Evolutionary conservation across 768 basidiomycete species (phyloP), one percentile per base, ranked within the genome.

Genomic region (Boletus patriciae): DNA sequence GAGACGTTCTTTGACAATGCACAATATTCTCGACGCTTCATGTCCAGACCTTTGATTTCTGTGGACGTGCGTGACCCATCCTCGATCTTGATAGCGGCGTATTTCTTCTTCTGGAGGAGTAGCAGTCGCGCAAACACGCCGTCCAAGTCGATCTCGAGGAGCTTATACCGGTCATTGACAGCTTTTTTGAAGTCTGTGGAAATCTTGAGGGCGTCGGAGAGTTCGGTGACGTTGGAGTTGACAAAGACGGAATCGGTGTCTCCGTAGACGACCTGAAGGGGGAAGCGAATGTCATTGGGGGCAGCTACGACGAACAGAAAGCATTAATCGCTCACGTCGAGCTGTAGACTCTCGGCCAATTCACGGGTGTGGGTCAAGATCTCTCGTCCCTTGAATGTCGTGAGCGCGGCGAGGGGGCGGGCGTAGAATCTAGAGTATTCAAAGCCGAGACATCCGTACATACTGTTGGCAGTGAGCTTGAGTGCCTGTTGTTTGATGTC

Each of bases 361-460:
- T 97, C 95, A 63, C 87, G 82, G 0, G 97, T 98, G 59, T 92
- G 87, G 1, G 91, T 98, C 68, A 99, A 71, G 66, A 98, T 98
- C 74, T 98, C 94, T 72, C 97, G 88, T 65, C 97, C 97, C 72
- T 96, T 98, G 83, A 85, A 94, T 0, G 97, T 99, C 21, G 95
- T 98, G 46, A 99, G 81, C 43, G 97, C 94, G 16, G 97, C 97
- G n/a, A 99, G 84, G 0, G 95, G 94, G 42, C 92, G 83, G 21
- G 97, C 97, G 62, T 94, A 98, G 78, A 98, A 98, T 48, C 97
- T 79, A 11, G 97, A 98, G 64, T 94, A 90, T 67, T 95, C 94
- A 69, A 98, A 98, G 46, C 97, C 97, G 21, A 99, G 86, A 78
- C 97, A 99, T 18, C 97, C 97, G 72, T 99, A 99, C 97, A 98